Evolutionary conservation across 2,329 filamentous ascomycete genomes (phyloP), one percentile per base, ranked within the genome.

Genomic region (Microdochium paspali): DNA sequence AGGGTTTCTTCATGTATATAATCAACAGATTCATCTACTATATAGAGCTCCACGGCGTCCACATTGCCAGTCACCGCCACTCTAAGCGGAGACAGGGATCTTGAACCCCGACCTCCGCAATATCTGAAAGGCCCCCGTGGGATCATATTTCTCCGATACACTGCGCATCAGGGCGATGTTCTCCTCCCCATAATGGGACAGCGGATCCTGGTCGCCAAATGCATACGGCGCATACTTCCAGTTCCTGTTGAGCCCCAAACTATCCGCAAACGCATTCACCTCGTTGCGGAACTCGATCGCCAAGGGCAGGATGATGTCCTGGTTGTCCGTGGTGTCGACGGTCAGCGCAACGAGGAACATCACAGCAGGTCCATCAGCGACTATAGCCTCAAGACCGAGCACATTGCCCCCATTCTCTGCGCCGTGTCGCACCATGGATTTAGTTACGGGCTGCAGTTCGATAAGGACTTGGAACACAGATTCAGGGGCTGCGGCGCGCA

Each of bases 171-270:
- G 55, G 10, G 53, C 51, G 20, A 66, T 32, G 39, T 63, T 66
- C 24, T 58, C 54, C 20, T 51, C 46, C 2, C 66, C 66, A 47
- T 67, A 69, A 4, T 57, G 49, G n/a, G 48, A 39, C 23, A 68
- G 53, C 2, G 64, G 60, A 30, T 62, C 53, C 53, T 69, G 64
- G 35, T 45, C 58, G 4, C 50, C 47, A 26, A 63, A 58, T 3
- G 66, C 67, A 42, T 73, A 72, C 52, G 72, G 71, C 28, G 71
- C 56, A 51, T 70, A 73, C 40, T n/a, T 24, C 49, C 49, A 50
- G 46, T 50, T 24, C n/a, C 23, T 25, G 46, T 47, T 48, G 25
- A 46, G 35, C 9, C 43, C 46, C 26, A 50, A 44, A 7, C 18
- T 26, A 18, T 13, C 35, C n/a, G 49, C 51, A 46, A 47, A 51